phyloP scores from a whole-genome alignment of 768 basidiomycete genomes.

The Pleurotus ostreatus region DNA sequence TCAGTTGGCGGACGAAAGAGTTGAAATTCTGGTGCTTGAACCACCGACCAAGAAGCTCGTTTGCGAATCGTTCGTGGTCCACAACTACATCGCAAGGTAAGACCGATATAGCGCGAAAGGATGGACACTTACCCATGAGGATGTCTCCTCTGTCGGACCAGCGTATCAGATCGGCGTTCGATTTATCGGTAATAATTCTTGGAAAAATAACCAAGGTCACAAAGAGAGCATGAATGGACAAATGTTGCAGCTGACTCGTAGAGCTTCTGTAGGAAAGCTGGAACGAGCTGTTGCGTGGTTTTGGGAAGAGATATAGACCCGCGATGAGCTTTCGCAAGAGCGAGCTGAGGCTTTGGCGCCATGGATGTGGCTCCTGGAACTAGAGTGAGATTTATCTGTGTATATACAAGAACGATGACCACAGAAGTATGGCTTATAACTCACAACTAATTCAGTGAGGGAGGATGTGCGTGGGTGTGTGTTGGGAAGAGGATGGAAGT shows the following conservation, averaged over 20 bases:
- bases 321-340: slow-evolving; percentile 39
- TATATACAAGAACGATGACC: no score
- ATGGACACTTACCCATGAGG: slow-evolving; percentile 65
- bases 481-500: neutral
- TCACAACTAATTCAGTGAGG: no score
- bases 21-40: slow-evolving; percentile 97
- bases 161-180: slow-evolving; percentile 78
- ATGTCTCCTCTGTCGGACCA: slow-evolving; percentile 91
- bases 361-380: slow-evolving; percentile 17
- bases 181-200: slow-evolving; percentile 84
- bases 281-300: slow-evolving; percentile 37
- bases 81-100: slow-evolving; percentile 51
- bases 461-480: neutral
- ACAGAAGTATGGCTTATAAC: no score
- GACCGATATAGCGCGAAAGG: slow-evolving; percentile 1
- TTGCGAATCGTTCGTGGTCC: slow-evolving; percentile 85
- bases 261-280: slow-evolving; percentile 88
- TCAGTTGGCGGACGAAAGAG: slow-evolving; percentile 89
- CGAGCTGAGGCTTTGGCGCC: slow-evolving; percentile 52
- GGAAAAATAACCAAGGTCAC: slow-evolving; percentile 9
- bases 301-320: slow-evolving; percentile 26
- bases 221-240: neutral
- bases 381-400: no score
- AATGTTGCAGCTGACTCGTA: slow-evolving; percentile 62
- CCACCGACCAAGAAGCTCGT: slow-evolving; percentile 84